Evolutionary conservation across 345 rosid species (phyloP).

Genomic region (Populus tremula): DNA sequence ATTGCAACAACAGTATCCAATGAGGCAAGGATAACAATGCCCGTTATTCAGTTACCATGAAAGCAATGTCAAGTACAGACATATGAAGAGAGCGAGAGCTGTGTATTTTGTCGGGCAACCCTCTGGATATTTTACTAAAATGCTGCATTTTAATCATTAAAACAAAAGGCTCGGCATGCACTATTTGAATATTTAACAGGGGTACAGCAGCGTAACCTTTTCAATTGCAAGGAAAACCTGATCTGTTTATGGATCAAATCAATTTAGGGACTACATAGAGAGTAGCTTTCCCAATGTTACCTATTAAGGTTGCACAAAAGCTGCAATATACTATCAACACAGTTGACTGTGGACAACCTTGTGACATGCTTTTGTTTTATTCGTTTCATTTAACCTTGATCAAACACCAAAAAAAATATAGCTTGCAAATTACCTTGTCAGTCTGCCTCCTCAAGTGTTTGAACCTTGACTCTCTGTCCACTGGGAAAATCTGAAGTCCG

Average conservation of each 20-base stretch:
- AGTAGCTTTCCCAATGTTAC: background rate
- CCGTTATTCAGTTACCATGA: background rate
- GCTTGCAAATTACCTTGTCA: conserved; percentile 53
- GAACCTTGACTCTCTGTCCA: conserved; percentile 61
- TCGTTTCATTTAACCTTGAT: conserved; percentile 1
- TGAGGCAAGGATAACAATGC: background rate
- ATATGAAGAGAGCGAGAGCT: background rate
- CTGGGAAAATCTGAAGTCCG: conserved; percentile 80
- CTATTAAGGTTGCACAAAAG: background rate
- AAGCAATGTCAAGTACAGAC: background rate
- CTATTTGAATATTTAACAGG: too few species aligned
- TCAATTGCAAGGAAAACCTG: too few species aligned
- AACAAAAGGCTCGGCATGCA: too few species aligned
- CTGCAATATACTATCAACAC: background rate
- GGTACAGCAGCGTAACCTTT: too few species aligned
- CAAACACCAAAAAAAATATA: conserved; percentile 4
- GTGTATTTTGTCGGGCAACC: too few species aligned
- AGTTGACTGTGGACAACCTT: background rate
- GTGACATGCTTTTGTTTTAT: background rate
- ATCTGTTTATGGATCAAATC: background rate
- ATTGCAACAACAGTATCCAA: background rate
- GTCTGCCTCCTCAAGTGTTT: conserved; percentile 51
- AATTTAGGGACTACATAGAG: background rate
- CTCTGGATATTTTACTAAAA: too few species aligned
- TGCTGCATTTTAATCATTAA: too few species aligned